These are phyloP conservation scores for Curvularia verruculosa DNA, from an alignment of 2,329 filamentous ascomycete genomes.

Conservation along the genomic window DNA sequence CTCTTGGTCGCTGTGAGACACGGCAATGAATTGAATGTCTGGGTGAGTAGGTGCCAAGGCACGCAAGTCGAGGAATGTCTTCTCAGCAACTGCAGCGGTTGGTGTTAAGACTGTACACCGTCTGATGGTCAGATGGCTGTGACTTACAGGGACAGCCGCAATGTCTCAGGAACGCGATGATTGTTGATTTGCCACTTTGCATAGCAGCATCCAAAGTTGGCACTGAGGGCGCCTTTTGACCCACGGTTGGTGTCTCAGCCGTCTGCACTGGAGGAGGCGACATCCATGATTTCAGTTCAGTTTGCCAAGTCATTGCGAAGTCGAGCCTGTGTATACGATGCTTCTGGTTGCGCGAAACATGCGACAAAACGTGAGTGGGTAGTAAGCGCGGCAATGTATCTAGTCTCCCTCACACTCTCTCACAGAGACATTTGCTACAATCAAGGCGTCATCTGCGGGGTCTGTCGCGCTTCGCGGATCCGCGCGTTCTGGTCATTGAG, in stretches of 20 bases:
- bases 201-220: slow-evolving; percentile 60
- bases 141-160: slow-evolving; percentile 74
- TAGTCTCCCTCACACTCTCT: too few relatives aligned
- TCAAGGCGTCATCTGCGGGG: background rate
- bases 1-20: slow-evolving; percentile 43
- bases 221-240: slow-evolving; percentile 62
- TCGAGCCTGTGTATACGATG: background rate
- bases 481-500: background rate
- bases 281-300: slow-evolving; percentile 53
- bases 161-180: slow-evolving; percentile 73
- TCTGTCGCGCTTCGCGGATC: background rate
- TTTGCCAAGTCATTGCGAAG: slow-evolving; percentile 45
- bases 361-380: background rate
- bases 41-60: slow-evolving; percentile 32
- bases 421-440: too few relatives aligned
- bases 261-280: slow-evolving; percentile 37
- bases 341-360: background rate
- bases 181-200: slow-evolving; percentile 58
- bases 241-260: slow-evolving; percentile 58
- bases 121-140: background rate
- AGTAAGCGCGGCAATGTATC: background rate
- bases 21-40: slow-evolving; percentile 40
- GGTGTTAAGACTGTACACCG: slow-evolving; percentile 7
- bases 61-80: slow-evolving; percentile 58
- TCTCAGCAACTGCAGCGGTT: slow-evolving; percentile 65